A percentile compares a stretch with the other conserved stretches of the same genome.
Evolutionary conservation across 192 early-diverging fungal genomes (phyloP).

Genomic region (Phlyctochytrium bullatum): DNA sequence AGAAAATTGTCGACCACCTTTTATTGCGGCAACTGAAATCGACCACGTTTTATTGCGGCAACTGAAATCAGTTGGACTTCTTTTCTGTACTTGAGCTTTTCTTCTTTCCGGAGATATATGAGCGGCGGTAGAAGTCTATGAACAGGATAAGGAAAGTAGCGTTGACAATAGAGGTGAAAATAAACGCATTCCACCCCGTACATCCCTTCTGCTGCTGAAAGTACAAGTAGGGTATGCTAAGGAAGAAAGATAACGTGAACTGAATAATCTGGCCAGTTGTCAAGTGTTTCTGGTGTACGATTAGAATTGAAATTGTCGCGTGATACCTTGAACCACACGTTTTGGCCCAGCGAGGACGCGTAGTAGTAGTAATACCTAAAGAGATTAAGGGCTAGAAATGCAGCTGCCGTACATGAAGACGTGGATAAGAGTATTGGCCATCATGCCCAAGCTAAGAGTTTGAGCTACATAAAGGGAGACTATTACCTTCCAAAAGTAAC

Average conservation of each 20-base stretch:
- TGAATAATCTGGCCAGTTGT: slow-evolving; percentile 50
- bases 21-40: too few species aligned
- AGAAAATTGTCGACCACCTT: too few species aligned
- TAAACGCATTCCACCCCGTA: slow-evolving; percentile 27
- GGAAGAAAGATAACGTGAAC: slow-evolving; percentile 41
- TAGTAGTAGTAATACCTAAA: slow-evolving; percentile 42
- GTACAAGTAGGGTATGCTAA: slow-evolving; percentile 43
- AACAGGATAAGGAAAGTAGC: slow-evolving; percentile 43
- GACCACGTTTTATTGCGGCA: too few species aligned
- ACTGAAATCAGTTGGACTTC: too few species aligned
- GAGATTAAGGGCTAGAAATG: not conserved
- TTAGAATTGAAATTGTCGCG: too few species aligned
- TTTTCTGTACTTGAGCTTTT: too few species aligned
- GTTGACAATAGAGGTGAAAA: slow-evolving; percentile 44
- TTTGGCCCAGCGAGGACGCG: slow-evolving; percentile 33
- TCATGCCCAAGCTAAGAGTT: slow-evolving; percentile 24
- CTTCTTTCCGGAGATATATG: slow-evolving; percentile 18
- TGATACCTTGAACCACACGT: slow-evolving; percentile 52
- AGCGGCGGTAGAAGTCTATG: slow-evolving; percentile 40
- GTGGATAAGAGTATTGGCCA: slow-evolving; percentile 47
- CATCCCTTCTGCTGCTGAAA: slow-evolving; percentile 38
- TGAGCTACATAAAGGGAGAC: not conserved
- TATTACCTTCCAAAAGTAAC: slow-evolving; percentile 31
- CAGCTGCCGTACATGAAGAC: slow-evolving; percentile 57
- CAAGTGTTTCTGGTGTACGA: slow-evolving; percentile 44